Evolutionary conservation across 257 asterid genomes (phyloP).

Genomic region (Henckelia pumila): DNA sequence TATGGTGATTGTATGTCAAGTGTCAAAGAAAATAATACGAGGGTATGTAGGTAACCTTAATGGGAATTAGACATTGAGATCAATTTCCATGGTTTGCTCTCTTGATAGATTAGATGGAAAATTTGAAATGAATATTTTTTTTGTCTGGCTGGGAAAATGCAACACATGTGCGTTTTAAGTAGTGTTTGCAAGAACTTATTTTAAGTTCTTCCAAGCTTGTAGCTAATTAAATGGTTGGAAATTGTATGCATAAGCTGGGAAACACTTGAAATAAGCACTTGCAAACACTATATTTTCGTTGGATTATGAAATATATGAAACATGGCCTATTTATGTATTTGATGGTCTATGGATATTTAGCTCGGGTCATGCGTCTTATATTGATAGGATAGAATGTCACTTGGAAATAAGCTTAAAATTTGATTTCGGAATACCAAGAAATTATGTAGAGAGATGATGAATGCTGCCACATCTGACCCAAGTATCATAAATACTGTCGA

Average conservation of each 20-base stretch:
- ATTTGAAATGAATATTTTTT: too few species aligned
- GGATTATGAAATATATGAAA: background rate
- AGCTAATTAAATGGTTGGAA: too few species aligned
- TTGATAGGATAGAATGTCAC: background rate
- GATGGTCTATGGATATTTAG: background rate
- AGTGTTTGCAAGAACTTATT: too few species aligned
- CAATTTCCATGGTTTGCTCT: too few species aligned
- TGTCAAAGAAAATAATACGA: background rate
- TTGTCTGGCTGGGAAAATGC: too few species aligned
- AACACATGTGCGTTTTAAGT: too few species aligned
- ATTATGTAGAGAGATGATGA: too few species aligned
- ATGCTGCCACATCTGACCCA: background rate
- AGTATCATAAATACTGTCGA: background rate
- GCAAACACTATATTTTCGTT: too few species aligned
- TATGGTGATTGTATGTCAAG: background rate
- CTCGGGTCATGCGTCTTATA: background rate
- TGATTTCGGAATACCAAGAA: background rate
- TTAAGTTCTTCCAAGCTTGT: too few species aligned
- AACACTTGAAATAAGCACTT: too few species aligned
- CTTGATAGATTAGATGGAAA: too few species aligned
- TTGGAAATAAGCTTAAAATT: background rate
- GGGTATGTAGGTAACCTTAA: background rate
- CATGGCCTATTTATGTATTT: background rate
- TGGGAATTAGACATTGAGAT: background rate
- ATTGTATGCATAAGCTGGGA: too few species aligned